Percentiles rank a stretch among this genome's conserved stretches.
Evolutionary conservation across 768 basidiomycete genomes (phyloP).

Genomic region (Tephrocybe rancida): DNA sequence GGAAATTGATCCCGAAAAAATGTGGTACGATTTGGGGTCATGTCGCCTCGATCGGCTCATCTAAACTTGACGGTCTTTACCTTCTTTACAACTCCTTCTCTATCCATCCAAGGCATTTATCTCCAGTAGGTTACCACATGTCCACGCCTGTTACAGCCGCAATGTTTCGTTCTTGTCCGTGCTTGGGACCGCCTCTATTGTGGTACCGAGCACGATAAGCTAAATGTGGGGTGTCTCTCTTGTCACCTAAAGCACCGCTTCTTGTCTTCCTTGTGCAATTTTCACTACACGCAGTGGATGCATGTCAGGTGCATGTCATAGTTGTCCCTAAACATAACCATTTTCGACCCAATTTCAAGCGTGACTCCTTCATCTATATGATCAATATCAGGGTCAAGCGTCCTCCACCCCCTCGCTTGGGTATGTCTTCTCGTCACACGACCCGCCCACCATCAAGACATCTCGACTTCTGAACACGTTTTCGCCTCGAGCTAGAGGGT

Average conservation of each 20-base stretch:
- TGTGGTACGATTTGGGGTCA: slow-evolving; percentile 45
- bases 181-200: no score
- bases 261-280: not conserved
- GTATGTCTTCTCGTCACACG: slow-evolving; percentile 2
- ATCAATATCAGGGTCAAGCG: slow-evolving; percentile 6
- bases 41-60: slow-evolving; percentile 11
- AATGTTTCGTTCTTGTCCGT: no score
- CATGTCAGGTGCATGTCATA: not conserved
- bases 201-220: no score
- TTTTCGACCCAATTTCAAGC: not conserved
- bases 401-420: not conserved
- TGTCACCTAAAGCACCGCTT: slow-evolving; percentile 4
- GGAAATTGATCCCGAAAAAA: slow-evolving; percentile 34
- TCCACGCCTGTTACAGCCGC: not conserved
- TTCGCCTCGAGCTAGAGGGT: not conserved
- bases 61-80: not conserved
- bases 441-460: not conserved
- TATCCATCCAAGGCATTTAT: not conserved
- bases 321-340: not conserved
- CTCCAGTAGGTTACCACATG: slow-evolving; percentile 3
- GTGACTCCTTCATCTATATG: not conserved
- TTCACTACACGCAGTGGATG: not conserved
- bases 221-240: not conserved
- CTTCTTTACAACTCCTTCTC: no score
- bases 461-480: not conserved